phyloP scores from a whole-genome alignment of 176 grass and related monocot genomes.

The Coix lacrymajobi region DNA sequence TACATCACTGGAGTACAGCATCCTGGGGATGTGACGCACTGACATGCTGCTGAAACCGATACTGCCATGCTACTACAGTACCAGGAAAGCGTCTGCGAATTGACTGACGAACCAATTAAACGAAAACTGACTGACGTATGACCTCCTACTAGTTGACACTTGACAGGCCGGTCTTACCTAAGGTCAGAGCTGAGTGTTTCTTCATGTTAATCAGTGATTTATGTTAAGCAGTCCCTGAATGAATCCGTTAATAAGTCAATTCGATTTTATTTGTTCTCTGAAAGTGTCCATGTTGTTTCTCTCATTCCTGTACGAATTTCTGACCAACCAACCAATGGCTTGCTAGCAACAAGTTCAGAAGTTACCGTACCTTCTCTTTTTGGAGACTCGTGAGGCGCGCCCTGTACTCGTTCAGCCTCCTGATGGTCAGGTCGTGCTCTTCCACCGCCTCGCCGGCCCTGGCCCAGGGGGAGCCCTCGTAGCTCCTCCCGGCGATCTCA shows the following conservation, averaged over 20 bases:
- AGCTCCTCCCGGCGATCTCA: conserved; percentile 34
- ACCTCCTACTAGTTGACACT: conserved; percentile 3
- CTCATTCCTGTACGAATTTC: not conserved
- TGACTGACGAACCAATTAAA: conserved; percentile 25
- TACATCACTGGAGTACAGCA: not conserved
- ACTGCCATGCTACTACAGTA: not conserved
- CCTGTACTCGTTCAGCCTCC: conserved; percentile 41
- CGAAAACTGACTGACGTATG: not conserved
- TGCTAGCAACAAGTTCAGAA: too few relatives aligned
- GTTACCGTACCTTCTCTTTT: conserved; percentile 53
- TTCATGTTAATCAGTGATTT: not conserved
- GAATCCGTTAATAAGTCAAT: not conserved
- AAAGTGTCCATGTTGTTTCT: not conserved
- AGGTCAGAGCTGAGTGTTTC: not conserved
- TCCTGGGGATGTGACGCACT: not conserved
- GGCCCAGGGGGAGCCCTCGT: conserved; percentile 6
- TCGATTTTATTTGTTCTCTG: not conserved
- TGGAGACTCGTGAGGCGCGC: conserved; percentile 36
- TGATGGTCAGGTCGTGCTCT: conserved; percentile 43
- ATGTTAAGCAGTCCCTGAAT: not conserved
- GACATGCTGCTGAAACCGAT: not conserved
- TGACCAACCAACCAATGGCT: too few relatives aligned
- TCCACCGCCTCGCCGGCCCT: not conserved
- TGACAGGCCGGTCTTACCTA: not conserved
- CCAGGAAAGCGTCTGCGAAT: not conserved